Conservation (phyloP, 805 yeast species). For the Jamesozyma piceae region DNA sequence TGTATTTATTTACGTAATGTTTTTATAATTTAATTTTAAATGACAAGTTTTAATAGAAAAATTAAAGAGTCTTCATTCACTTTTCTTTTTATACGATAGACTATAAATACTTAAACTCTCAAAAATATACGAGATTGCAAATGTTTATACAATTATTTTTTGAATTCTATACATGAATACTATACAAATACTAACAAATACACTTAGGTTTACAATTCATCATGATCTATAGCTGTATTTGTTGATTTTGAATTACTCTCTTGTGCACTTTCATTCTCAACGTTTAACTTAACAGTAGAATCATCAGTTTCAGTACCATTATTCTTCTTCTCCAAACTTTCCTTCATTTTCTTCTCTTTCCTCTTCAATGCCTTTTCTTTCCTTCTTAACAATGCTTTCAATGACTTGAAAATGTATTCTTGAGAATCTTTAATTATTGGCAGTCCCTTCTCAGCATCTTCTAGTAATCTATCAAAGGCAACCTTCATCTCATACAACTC, state of each 20-base stretch:
- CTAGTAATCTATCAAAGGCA: slow-evolving; percentile 17
- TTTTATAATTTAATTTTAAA: no score
- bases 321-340: slow-evolving; percentile 1
- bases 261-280: background rate
- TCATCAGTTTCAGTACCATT: background rate
- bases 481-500: slow-evolving; percentile 26
- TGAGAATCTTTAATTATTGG: slow-evolving; percentile 15
- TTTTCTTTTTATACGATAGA: no score
- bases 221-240: background rate
- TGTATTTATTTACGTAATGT: background rate
- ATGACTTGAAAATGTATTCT: slow-evolving; percentile 27
- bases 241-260: no score
- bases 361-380: slow-evolving; percentile 21
- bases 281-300: background rate
- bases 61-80: no score
- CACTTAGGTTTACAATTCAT: no score
- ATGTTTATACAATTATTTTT: no score
- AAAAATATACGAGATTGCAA: no score
- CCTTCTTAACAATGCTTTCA: slow-evolving; percentile 20
- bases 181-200: no score
- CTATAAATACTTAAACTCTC: no score
- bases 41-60: background rate
- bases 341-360: slow-evolving; percentile 15
- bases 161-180: no score
- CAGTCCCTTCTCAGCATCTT: slow-evolving; percentile 12